Evolutionary conservation across 306 rosid genomes (phyloP).

Genomic region (Hippophae gyantsensis): DNA sequence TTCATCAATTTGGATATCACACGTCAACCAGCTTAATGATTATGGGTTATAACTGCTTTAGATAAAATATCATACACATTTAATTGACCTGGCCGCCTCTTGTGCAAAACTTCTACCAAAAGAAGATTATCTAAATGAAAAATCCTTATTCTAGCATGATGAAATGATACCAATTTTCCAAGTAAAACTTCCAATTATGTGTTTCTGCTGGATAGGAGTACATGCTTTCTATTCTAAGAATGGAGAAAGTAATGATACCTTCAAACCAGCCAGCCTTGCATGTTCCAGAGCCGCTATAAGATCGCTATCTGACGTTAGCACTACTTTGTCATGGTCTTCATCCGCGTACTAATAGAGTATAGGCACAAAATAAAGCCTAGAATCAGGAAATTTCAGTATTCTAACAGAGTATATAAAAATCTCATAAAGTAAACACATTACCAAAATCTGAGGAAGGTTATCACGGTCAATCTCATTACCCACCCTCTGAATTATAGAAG

Average conservation of each 20-base stretch:
- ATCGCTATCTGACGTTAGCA: conserved; percentile 81
- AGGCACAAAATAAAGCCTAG: conserved; percentile 7
- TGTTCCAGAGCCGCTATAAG: conserved; percentile 87
- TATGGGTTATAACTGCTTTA: no score
- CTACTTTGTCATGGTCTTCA: conserved; percentile 77
- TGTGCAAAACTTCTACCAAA: no score
- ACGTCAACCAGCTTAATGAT: no score
- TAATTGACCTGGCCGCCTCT: no score
- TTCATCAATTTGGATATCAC: not conserved
- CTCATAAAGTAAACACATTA: conserved; percentile 22
- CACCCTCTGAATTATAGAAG: conserved; percentile 68
- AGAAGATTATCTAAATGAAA: no score
- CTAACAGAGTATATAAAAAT: conserved; percentile 4
- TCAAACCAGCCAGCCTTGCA: conserved; percentile 74
- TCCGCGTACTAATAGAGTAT: conserved; percentile 69
- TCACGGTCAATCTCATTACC: conserved; percentile 63
- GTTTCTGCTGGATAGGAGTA: no score
- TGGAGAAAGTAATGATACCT: conserved; percentile 42
- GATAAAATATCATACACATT: no score
- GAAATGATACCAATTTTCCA: no score
- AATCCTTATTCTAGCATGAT: no score
- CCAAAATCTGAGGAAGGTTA: conserved; percentile 78
- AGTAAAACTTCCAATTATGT: no score
- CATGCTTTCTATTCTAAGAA: not conserved
- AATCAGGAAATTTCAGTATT: not conserved